These are phyloP conservation scores for Dendrocalamus latiflorus DNA, from an alignment of 202 grass and related monocot genomes.

Conservation along the genomic window DNA sequence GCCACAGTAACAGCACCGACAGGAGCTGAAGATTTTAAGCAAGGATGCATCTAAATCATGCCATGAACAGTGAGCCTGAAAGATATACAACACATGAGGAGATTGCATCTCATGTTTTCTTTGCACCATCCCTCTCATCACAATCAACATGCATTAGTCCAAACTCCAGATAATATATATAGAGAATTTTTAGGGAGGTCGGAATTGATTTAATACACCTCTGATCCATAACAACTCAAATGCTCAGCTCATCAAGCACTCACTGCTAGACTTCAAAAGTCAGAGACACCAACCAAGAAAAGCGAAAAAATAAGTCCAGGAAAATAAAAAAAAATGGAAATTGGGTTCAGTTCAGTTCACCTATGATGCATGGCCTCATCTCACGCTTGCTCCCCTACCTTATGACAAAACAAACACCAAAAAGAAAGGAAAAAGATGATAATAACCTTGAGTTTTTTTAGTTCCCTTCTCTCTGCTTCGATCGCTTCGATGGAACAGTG, in stretches of 20 bases:
- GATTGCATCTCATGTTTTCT: not conserved
- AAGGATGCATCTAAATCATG: constrained; percentile 29
- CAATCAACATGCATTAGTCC: not conserved
- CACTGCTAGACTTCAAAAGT: constrained; percentile 19
- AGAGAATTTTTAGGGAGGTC: not conserved
- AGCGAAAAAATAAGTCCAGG: not conserved
- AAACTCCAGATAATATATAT: not conserved
- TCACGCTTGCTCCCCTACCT: constrained; percentile 47
- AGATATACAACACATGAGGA: constrained; percentile 27
- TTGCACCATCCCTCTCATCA: not conserved
- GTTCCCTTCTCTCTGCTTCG: not conserved
- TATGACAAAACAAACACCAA: not conserved
- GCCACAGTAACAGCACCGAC: constrained; percentile 27
- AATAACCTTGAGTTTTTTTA: not conserved
- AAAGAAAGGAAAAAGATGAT: constrained; percentile 5
- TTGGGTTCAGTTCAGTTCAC: not conserved
- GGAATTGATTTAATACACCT: not conserved
- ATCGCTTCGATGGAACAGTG: constrained; percentile 40
- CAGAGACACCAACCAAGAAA: constrained; percentile 10
- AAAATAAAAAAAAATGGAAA: constrained; percentile 14
- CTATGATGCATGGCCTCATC: too few species aligned
- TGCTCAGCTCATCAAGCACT: too few species aligned
- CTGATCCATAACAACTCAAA: constrained; percentile 37
- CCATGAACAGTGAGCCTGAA: constrained; percentile 38
- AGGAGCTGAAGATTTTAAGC: constrained; percentile 29